Conservation (phyloP, 345 rosid genomes). For the Brassica incana region DNA sequence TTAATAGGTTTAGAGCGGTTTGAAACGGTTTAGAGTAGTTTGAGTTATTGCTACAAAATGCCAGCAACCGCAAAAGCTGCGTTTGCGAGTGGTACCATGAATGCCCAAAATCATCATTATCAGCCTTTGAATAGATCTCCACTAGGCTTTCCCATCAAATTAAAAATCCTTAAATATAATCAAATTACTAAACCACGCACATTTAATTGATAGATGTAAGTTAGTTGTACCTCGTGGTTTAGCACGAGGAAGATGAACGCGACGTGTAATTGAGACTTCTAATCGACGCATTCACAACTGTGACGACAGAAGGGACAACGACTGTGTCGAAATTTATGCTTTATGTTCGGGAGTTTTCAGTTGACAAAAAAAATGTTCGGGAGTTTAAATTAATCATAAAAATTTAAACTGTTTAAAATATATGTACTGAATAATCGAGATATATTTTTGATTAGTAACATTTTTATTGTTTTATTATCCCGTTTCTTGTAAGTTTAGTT, state of each 20-base stretch:
- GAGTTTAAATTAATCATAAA: background rate
- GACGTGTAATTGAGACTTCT: constrained; percentile 26
- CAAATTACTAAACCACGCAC: background rate
- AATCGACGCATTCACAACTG: constrained; percentile 7
- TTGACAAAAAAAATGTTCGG: background rate
- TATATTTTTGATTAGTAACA: background rate
- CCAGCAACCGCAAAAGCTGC: too few relatives aligned
- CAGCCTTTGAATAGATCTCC: background rate
- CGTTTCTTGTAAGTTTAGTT: background rate
- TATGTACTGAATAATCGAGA: background rate
- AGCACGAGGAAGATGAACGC: constrained; percentile 25
- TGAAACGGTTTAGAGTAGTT: too few relatives aligned
- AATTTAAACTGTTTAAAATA: background rate
- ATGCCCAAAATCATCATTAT: background rate
- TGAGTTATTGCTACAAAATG: too few relatives aligned
- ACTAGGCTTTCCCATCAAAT: background rate
- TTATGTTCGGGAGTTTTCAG: background rate
- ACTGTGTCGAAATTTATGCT: background rate
- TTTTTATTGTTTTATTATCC: background rate
- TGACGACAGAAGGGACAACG: constrained; percentile 10
- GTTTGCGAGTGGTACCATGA: too few relatives aligned
- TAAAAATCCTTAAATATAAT: constrained; percentile 1
- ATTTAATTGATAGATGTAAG: constrained; percentile 8
- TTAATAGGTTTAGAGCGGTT: too few relatives aligned
- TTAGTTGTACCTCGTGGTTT: constrained; percentile 29